phyloP scores from a whole-genome alignment of 345 rosid species.

The Bruguiera gymnorhiza region DNA sequence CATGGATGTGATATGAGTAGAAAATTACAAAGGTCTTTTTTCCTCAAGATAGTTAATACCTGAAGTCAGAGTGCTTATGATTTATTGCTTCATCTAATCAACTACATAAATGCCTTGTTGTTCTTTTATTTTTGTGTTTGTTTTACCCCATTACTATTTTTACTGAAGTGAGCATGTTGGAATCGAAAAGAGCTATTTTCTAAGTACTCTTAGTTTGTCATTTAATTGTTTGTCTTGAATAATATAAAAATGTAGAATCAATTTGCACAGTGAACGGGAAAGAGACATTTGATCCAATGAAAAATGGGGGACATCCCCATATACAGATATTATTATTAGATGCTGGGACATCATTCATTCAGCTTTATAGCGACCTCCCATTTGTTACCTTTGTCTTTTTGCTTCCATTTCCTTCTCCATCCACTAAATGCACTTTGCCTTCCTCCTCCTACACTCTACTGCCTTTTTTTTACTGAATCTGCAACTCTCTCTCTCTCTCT shows the following conservation, averaged over 20 bases:
- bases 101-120: background rate
- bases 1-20: background rate
- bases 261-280: slow-evolving; percentile 32
- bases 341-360: slow-evolving; percentile 67
- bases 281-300: slow-evolving; percentile 25
- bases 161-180: too few species aligned
- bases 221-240: too few species aligned
- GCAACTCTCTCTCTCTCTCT: background rate
- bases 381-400: slow-evolving; percentile 67
- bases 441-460: slow-evolving; percentile 20
- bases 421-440: slow-evolving; percentile 51
- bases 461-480: background rate
- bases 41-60: background rate
- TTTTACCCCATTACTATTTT: too few species aligned
- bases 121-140: background rate
- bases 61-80: slow-evolving; percentile 7
- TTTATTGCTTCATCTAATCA: background rate
- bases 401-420: slow-evolving; percentile 47
- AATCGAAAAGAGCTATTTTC: too few species aligned
- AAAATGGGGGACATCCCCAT: slow-evolving; percentile 56
- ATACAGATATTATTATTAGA: slow-evolving; percentile 61
- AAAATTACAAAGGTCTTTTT: background rate
- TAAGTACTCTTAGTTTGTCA: too few species aligned
- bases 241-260: too few species aligned
- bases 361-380: slow-evolving; percentile 48